Evolutionary conservation across 257 asterid species (phyloP).

Genomic region (Parsonsia alboflavescens): DNA sequence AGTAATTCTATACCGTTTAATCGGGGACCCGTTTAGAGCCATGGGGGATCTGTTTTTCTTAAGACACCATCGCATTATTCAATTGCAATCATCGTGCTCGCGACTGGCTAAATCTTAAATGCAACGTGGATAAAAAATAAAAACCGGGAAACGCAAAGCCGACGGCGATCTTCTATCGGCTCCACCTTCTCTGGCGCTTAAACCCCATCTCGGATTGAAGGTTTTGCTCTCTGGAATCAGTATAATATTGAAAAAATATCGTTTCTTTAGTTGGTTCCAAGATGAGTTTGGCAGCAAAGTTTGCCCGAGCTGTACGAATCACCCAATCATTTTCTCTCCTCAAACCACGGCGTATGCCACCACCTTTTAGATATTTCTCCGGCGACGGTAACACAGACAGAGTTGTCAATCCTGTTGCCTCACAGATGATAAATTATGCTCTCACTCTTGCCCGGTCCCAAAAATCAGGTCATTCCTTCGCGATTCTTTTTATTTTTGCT

Average conservation of each 20-base stretch:
- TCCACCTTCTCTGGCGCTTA: slow-evolving; percentile 4
- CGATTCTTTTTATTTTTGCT: neutral
- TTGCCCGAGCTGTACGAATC: slow-evolving; percentile 30
- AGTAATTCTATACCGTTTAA: too few species aligned
- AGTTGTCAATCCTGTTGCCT: slow-evolving; percentile 53
- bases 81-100: too few species aligned
- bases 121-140: too few species aligned
- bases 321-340: slow-evolving; percentile 28
- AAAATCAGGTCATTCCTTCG: slow-evolving; percentile 48
- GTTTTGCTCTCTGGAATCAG: neutral
- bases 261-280: slow-evolving; percentile 1
- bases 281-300: slow-evolving; percentile 48
- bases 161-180: too few species aligned
- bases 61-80: too few species aligned
- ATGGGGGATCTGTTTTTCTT: too few species aligned
- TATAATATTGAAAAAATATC: neutral
- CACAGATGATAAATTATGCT: slow-evolving; percentile 80
- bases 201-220: slow-evolving; percentile 6
- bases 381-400: slow-evolving; percentile 10
- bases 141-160: too few species aligned
- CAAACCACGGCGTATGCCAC: slow-evolving; percentile 33
- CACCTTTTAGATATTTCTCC: slow-evolving; percentile 32
- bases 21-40: too few species aligned
- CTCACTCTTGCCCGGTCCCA: slow-evolving; percentile 62
- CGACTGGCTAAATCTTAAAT: too few species aligned